These are phyloP conservation scores for Pseudopediastrum boryanum DNA, from an alignment of 139 green algal species.

Conservation along the genomic window DNA sequence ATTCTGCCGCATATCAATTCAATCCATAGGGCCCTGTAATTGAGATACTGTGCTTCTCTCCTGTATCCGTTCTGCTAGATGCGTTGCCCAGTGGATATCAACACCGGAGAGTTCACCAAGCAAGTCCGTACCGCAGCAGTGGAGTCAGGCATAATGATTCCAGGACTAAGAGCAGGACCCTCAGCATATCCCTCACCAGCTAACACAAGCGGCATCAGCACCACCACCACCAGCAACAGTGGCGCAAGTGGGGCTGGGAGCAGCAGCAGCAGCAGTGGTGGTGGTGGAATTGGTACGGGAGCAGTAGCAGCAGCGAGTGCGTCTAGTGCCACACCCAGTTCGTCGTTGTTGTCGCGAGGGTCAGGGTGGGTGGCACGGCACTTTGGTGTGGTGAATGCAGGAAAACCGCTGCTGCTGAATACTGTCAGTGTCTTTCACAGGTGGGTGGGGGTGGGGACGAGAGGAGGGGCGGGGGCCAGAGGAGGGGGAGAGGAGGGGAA, in stretches of 20 bases:
- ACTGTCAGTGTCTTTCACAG: conserved; percentile 76
- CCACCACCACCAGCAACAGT: no score
- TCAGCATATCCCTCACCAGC: no score
- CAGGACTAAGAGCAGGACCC: no score
- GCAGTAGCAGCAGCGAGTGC: conserved; percentile 3
- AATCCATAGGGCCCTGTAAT: no score
- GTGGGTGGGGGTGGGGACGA: not conserved
- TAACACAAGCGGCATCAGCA: no score
- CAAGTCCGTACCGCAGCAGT: conserved; percentile 33
- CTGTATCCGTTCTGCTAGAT: conserved; percentile 80
- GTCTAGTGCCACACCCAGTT: conserved; percentile 1
- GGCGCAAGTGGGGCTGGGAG: conserved; percentile 6
- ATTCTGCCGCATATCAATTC: no score
- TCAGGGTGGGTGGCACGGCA: conserved; percentile 73
- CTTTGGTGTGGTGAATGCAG: conserved; percentile 71
- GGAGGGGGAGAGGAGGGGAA: no score
- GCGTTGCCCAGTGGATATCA: conserved; percentile 98
- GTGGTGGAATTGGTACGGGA: no score
- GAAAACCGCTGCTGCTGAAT: conserved; percentile 81
- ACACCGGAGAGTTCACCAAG: conserved; percentile 76
- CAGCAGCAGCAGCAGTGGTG: conserved; percentile 1
- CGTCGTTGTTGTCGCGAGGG: conserved; percentile 9
- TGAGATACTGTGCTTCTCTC: no score
- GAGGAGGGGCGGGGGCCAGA: no score
- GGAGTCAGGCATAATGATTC: no score